A percentile compares a stretch with the other conserved stretches of the same genome.
These are phyloP conservation scores for Botrytis galanthina DNA, from an alignment of 2,329 filamentous ascomycete genomes.

Conservation along the genomic window DNA sequence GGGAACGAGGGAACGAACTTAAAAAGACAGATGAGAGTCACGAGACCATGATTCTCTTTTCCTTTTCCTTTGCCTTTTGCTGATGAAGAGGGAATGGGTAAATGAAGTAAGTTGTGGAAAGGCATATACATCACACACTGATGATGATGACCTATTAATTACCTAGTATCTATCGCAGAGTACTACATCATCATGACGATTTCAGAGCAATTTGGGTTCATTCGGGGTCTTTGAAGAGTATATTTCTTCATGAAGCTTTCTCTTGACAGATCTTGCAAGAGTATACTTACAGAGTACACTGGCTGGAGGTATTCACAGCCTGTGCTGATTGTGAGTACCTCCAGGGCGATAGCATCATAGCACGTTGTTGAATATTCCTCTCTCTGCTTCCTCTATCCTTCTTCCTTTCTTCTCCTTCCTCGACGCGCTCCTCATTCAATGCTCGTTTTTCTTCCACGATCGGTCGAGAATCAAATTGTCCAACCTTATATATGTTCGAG, in stretches of 20 bases:
- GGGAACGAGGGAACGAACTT: neutral
- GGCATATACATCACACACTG: neutral
- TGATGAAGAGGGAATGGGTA: neutral
- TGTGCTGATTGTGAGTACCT: neutral
- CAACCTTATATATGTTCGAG: neutral
- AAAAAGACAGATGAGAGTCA: neutral
- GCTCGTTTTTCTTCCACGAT: no score
- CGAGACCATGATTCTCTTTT: neutral
- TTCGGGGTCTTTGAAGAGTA: neutral
- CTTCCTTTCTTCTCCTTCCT: neutral
- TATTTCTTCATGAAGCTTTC: neutral
- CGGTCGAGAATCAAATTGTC: neutral
- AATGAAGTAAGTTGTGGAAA: neutral
- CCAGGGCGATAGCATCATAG: neutral
- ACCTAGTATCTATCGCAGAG: neutral
- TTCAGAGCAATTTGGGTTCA: neutral
- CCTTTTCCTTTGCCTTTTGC: neutral
- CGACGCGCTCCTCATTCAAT: no score
- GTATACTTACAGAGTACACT: neutral
- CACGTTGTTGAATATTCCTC: neutral
- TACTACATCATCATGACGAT: neutral
- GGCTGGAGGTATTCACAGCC: neutral
- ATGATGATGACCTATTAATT: neutral
- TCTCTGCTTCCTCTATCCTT: neutral
- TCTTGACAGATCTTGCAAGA: neutral